Evolutionary conservation across 495 filamentous ascomycete genomes (phyloP).

Genomic region (Lindgomyces ingoldianus): DNA sequence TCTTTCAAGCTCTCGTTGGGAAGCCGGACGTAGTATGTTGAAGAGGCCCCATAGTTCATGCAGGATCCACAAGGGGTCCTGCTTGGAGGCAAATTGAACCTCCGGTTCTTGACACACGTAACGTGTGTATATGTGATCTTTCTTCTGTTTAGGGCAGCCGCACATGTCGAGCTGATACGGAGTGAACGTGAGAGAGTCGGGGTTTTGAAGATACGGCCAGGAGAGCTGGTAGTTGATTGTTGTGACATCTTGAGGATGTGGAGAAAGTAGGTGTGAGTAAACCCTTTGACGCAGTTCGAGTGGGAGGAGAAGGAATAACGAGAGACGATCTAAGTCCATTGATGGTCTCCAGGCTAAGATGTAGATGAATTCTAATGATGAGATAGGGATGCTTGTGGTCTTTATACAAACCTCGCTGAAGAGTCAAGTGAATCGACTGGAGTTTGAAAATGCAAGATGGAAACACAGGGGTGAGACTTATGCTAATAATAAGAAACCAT

Average conservation of each 20-base stretch:
- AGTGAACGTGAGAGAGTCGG: slow-evolving; percentile 10
- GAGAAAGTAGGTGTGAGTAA: slow-evolving; percentile 18
- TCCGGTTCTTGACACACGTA: slow-evolving; percentile 14
- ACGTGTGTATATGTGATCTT: slow-evolving; percentile 28
- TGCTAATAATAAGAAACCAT: slow-evolving; percentile 4
- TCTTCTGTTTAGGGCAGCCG: slow-evolving; percentile 2
- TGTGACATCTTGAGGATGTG: slow-evolving; percentile 12
- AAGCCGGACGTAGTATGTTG: slow-evolving; percentile 25
- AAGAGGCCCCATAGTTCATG: neutral
- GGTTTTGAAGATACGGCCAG: slow-evolving; percentile 17
- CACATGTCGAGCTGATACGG: slow-evolving; percentile 25
- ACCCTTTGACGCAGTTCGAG: slow-evolving; percentile 13
- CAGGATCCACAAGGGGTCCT: slow-evolving; percentile 6
- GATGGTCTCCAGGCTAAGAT: neutral
- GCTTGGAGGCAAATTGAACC: neutral
- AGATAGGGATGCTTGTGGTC: neutral
- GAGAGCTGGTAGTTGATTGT: slow-evolving; percentile 26
- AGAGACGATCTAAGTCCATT: neutral
- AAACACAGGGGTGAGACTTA: neutral
- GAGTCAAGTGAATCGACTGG: neutral
- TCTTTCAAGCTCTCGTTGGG: neutral
- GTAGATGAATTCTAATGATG: neutral
- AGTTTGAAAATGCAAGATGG: neutral
- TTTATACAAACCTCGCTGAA: neutral
- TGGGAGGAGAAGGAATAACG: slow-evolving; percentile 14